These are phyloP conservation scores for Chalciporus sp. DNA, from an alignment of 1,284 basidiomycete species.

Conservation along the genomic window DNA sequence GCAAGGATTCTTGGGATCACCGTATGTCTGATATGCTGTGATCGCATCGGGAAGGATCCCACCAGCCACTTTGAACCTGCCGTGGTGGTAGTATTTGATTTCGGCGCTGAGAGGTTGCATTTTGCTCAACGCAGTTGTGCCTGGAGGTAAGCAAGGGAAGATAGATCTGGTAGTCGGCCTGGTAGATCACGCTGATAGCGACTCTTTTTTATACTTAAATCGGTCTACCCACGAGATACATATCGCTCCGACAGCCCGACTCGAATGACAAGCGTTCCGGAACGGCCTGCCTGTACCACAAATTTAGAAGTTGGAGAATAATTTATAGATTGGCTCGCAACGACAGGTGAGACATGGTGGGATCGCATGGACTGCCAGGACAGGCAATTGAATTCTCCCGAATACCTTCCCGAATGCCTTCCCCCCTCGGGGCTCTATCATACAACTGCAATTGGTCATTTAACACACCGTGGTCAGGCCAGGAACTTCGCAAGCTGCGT, in stretches of 20 bases:
- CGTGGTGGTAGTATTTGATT: conserved; percentile 41
- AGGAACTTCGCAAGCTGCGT: conserved; percentile 15
- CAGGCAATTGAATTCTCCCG: background rate
- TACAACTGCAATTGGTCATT: background rate
- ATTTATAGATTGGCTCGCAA: background rate
- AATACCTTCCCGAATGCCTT: background rate
- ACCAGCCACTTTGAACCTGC: conserved; percentile 35
- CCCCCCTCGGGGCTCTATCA: background rate
- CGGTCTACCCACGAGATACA: background rate
- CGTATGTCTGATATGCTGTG: conserved; percentile 42
- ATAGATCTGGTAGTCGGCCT: background rate
- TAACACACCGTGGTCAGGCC: conserved; percentile 2
- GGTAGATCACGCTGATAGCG: conserved; percentile 17
- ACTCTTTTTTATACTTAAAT: background rate
- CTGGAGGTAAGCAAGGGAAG: background rate
- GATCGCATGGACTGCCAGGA: no score
- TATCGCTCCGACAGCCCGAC: background rate
- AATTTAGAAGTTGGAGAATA: conserved; percentile 14
- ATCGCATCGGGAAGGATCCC: conserved; percentile 39
- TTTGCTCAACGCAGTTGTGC: background rate
- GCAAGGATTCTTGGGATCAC: conserved; percentile 36
- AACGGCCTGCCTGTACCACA: background rate
- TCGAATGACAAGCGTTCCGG: background rate
- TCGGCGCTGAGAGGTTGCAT: conserved; percentile 15
- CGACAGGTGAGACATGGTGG: no score